Base-by-base conservation (phyloP, 169 alveolate genomes). In the Eimeria praecox region DNA sequence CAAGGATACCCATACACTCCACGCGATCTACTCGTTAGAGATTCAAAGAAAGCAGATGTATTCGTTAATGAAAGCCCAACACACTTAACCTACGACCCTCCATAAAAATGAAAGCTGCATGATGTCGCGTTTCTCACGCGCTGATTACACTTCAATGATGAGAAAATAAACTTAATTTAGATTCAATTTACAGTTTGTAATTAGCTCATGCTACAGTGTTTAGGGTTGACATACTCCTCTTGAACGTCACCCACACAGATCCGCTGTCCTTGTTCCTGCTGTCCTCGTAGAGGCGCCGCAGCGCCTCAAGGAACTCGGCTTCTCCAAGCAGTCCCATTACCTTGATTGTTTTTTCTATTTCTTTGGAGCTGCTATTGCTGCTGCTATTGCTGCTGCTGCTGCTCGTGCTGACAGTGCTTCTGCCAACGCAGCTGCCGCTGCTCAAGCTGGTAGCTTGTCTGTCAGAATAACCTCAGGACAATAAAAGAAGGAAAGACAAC, bases 251-350 rank as follows among this genome's bases (percentile, higher is more conserved):
- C 90, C 90, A 80, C 27, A 80, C 90, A 80, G 90, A 24, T 46
- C 90, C 90, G 90, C 73, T 80, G 90, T 80, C n/a, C 46, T 52
- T 80, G 69, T 49, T 49, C 38, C 69, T 46, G 71, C 71, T 80
- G 46, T 49, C 71, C 90, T 80, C 90, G 38, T 80, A 80, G 90
- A 80, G 90, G 90, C 90, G 90, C 90, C 90, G 90, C 49, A 80
- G 90, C 73, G 90, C 90, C 90, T 80, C 90, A 30, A 80, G 66
- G n/a, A 80, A 80, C 22, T 80, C 90, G 42, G 90, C 69, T 54
- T 80, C 90, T 80, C 90, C 90, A 80, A 49, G 90, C 44, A 80
- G 90, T 54, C 90, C 90, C 90, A 80, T 80, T 42, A 33, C 90
- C 73, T 54, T 52, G 38, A 33, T 49, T 49, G 71, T 40, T 44